Base-by-base conservation (phyloP, 208 protist species). In the Crithidia expoeki region DNA sequence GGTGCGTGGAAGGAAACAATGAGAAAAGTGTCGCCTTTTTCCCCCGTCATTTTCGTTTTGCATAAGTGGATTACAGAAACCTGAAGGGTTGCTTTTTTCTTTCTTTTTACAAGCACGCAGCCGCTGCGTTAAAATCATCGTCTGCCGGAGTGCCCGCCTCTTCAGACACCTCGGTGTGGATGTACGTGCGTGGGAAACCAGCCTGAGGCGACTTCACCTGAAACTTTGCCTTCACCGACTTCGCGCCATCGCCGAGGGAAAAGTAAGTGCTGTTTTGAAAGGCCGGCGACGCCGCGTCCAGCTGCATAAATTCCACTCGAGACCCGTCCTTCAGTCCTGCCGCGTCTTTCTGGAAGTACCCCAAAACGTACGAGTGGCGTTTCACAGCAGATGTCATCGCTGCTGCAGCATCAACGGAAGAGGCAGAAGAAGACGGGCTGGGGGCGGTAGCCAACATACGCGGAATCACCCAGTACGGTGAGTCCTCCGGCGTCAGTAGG, bases 381-480 rank as follows among this genome's bases (percentile, higher is more conserved):
- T 21, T 28, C 12, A 19, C 14, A 9, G 50, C 17, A 3, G 49
- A 30, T 21, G 36, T n/a, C n/a, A n/a, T n/a, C n/a, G n/a, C 17
- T 25, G 60, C 1, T 10, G 44, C 27, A 1, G 36, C 6, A 16
- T 19, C 17, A 50, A 19, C 51, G 2, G 6, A n/a, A 28, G 33
- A 34, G 19, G 32, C 16, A 2, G 42, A 47, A 47, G 28, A 9
- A 27, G 40, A 23, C 11, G 51, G 36, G 42, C 19, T 28, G 21
- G 57, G 2, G 10, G 38, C 46, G 56, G 27, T 46, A 36, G 68
- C 50, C 34, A 91, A 68, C 10, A 92, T 60, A 28, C 83, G 83
- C 4, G 88, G 88, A 7, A 91, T 57, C 30, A 94, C 58, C 55
- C 86, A 62, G 58, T 90, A 91, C 10, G 86, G 86, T 23, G 81